Conservation (phyloP, 2,329 filamentous ascomycete genomes). For the Botryotinia globosa region DNA sequence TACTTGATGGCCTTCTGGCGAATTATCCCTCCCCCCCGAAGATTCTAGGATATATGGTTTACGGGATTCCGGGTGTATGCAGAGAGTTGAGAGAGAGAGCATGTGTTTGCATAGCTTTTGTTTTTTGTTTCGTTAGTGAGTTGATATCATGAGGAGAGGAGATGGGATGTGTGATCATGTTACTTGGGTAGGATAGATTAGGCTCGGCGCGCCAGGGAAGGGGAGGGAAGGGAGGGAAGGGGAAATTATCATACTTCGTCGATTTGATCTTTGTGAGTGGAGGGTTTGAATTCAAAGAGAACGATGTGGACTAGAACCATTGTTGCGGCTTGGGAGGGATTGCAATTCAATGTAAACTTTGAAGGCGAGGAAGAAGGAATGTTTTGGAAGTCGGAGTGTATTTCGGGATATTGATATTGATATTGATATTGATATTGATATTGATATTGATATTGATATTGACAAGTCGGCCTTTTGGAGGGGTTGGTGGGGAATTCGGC, state of each 20-base stretch:
- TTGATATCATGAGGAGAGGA: background rate
- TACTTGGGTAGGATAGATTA: background rate
- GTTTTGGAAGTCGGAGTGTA: background rate
- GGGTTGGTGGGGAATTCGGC: background rate
- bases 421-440: background rate
- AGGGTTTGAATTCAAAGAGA: slow-evolving; percentile 62
- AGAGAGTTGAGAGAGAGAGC: slow-evolving; percentile 55
- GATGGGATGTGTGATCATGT: background rate
- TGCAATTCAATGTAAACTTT: background rate
- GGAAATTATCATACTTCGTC: slow-evolving; percentile 49
- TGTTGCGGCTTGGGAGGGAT: background rate
- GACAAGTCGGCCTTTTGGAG: background rate
- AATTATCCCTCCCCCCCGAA: slow-evolving; percentile 60
- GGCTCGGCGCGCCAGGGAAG: background rate
- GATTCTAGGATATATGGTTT: slow-evolving; percentile 59
- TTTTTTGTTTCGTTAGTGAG: background rate
- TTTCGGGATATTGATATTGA: background rate
- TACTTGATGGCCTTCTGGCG: slow-evolving; percentile 59
- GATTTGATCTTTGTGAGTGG: slow-evolving; percentile 48
- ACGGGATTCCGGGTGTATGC: slow-evolving; percentile 56
- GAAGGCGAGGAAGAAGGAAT: background rate
- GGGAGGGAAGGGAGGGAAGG: background rate
- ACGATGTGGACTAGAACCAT: slow-evolving; percentile 70
- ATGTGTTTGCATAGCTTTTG: slow-evolving; percentile 54
- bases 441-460: too few species aligned